Evolutionary conservation across 164 flowering plant species (phyloP), one percentile per base, ranked within the genome.

Genomic region (Stephania japonica): DNA sequence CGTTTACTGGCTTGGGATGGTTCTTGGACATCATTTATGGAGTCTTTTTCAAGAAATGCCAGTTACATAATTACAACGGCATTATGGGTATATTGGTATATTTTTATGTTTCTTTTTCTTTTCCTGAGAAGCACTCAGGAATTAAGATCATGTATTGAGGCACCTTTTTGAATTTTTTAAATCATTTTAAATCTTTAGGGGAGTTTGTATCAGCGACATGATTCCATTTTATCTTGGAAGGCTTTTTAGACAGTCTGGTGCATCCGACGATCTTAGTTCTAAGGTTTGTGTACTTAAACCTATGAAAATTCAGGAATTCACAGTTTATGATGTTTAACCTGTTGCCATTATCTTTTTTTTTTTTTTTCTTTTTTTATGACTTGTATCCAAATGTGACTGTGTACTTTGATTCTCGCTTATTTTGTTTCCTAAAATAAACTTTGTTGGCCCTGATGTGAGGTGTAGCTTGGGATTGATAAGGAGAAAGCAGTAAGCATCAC

Each of bases 181-280:
- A 27, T 75, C 32, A 43, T 42, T 56, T 67, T n/a, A 7, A 42
- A 72, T 19, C 32, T 79, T 70, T 83, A 87, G 93, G 97, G 97
- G 93, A 47, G 93, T 92, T 67, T 92, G 97, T 75, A 89, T 92
- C 25, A 93, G 97, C 74, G 97, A 90, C 74, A 81, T 87, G 92
- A 71, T 89, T 69, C 97, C 97, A 77, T 92, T 89, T 86, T 92
- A 92, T 81, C 78, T 89, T 49, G 97, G 98, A 71, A 91, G 83
- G 86, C 84, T 87, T 73, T 86, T 93, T 72, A 86, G 86, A 65
- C 83, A 80, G 75, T 78, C 90, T 23, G 87, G 87, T 72, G 90
- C 89, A 73, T 84, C 92, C 56, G 91, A 81, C 75, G 88, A 93
- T 78, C 81, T 93, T 75, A 85, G 73, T 81, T 85, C 93, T 42